Evolutionary conservation across 352 stramenopile genomes (phyloP), one percentile per base, ranked within the genome.

Genomic region (Phytophthora crassamura): DNA sequence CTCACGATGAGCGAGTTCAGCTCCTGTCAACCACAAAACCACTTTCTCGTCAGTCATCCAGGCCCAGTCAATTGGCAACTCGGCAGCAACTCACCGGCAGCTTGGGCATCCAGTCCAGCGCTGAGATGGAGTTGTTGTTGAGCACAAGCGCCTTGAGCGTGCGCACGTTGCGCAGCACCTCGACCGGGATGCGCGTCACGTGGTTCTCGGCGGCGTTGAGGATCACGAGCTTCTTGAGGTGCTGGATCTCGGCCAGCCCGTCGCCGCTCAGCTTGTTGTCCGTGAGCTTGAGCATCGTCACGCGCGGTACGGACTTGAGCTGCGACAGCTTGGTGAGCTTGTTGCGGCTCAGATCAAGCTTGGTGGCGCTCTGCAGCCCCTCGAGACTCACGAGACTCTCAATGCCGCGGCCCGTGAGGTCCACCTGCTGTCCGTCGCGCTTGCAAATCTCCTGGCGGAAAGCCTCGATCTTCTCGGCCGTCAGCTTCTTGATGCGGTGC

Each of bases 401-500:
- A 39, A 94, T 94, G 59, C 88, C 86, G 58, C 85, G 84, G 9
- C 59, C 59, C 7, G 83, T 80, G 36, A 96, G 79, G 57, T 93
- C 76, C 35, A 88, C 55, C 41, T 84, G 71, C 48, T 84, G 71
- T 2, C 82, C 84, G 68, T 84, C 72, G 35, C 46, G 64, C 59
- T 77, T 83, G 48, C 64, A 39, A 42, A 90, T 75, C 52, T 91
- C 80, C 10, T 65, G 20, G 15, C 66, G 48, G 61, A 82, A 80
- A 59, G 91, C 59, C 45, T 68, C 40, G 46, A 96, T 67, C 69
- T 93, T 96, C 56, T 93, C 84, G 45, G 77, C 74, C 40, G 88
- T 96, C 42, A 96, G 75, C 82, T 96, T 96, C 74, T 96, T 96
- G 70, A 96, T 96, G 65, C 84, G 82, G 67, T 62, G 72, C 73